Evolutionary conservation across 495 filamentous ascomycete species (phyloP).

Genomic region (Corynascus novoguineensis): DNA sequence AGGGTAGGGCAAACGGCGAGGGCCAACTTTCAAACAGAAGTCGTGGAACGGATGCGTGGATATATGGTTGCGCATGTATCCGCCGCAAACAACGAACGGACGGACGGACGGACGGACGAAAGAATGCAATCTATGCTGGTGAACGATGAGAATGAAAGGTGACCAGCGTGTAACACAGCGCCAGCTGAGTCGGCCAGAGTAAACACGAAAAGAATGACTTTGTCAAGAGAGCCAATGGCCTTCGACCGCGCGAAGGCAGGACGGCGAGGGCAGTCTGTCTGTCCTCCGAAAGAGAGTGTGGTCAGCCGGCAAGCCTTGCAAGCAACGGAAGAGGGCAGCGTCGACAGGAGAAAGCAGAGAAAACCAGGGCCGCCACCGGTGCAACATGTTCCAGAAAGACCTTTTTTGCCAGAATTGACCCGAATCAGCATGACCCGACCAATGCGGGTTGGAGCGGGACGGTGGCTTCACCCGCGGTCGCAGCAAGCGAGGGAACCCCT

Average conservation of each 20-base stretch:
- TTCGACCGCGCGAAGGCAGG: conserved; percentile 20
- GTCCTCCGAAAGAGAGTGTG: conserved; percentile 10
- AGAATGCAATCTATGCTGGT: conserved; percentile 25
- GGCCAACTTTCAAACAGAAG: conserved; percentile 25
- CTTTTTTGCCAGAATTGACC: conserved; percentile 29
- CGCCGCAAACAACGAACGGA: conserved; percentile 29
- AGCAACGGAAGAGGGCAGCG: conserved; percentile 1
- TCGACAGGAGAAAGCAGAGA: conserved; percentile 19
- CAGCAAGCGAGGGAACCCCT: conserved; percentile 25
- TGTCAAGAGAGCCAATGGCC: conserved; percentile 11
- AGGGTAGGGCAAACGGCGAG: conserved; percentile 26
- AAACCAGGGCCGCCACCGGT: conserved; percentile 8
- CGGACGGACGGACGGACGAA: too few relatives aligned
- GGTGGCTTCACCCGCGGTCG: conserved; percentile 23
- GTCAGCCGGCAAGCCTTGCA: conserved; percentile 21
- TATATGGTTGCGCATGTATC: conserved; percentile 29
- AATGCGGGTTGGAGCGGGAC: conserved; percentile 15
- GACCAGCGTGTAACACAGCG: conserved; percentile 21
- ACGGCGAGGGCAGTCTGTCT: conserved; percentile 20
- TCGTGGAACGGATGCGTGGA: conserved; percentile 37
- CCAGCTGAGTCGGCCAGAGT: conserved; percentile 16
- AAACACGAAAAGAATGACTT: conserved; percentile 22
- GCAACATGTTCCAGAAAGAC: conserved; percentile 16
- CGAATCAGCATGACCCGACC: conserved; percentile 24
- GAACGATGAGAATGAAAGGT: conserved; percentile 23